Evolutionary conservation across 805 yeast species (phyloP).

Genomic region (Wickerhamomyces strasburgensis): DNA sequence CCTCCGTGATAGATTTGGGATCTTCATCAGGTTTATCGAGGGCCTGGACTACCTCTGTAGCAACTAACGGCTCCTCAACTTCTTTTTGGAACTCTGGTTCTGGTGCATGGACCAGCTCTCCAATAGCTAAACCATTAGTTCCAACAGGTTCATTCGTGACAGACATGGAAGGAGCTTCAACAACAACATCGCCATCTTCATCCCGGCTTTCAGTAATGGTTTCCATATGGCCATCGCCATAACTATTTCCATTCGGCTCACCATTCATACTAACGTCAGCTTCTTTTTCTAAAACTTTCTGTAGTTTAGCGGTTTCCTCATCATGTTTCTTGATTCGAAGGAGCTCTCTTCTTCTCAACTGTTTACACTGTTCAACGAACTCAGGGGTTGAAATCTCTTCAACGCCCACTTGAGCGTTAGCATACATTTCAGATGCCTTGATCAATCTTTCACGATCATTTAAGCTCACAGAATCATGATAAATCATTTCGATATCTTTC

Average conservation of each 20-base stretch:
- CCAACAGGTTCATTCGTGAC: no score
- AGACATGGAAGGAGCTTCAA: no score
- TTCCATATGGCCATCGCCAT: neutral
- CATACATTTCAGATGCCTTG: conserved; percentile 89
- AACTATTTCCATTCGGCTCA: no score
- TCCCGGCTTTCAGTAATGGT: neutral
- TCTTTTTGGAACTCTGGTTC: no score
- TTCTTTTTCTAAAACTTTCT: neutral
- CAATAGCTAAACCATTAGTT: no score
- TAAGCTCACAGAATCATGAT: conserved; percentile 63
- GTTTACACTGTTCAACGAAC: conserved; percentile 71
- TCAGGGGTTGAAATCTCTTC: conserved; percentile 80
- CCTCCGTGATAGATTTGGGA: no score
- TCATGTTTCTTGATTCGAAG: conserved; percentile 32
- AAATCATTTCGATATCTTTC: conserved; percentile 79
- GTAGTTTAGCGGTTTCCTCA: conserved; percentile 2
- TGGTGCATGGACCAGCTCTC: no score
- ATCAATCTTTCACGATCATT: conserved; percentile 81
- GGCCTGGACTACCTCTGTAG: no score
- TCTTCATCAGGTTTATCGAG: no score
- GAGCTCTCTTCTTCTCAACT: conserved; percentile 61
- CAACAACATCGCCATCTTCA: neutral
- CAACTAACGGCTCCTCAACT: no score
- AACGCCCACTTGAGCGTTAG: conserved; percentile 92
- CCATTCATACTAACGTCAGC: no score